These are phyloP conservation scores for Brassica cretica DNA, from an alignment of 345 rosid genomes.

Conservation along the genomic window DNA sequence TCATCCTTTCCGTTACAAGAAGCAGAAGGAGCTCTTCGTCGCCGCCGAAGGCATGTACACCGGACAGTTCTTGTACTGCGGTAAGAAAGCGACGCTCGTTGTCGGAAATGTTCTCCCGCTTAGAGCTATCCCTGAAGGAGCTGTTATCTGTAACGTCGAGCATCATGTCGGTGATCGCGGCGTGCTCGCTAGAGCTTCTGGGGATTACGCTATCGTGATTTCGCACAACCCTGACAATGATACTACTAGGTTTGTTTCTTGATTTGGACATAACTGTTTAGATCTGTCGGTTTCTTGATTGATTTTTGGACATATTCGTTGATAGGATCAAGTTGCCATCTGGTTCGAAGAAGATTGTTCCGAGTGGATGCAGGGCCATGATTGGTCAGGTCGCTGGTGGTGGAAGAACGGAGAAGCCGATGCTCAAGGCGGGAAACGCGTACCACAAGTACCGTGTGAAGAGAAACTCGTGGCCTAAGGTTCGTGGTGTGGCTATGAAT, in stretches of 20 bases:
- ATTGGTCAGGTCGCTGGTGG: constrained; percentile 80
- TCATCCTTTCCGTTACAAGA: constrained; percentile 69
- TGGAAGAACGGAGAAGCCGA: constrained; percentile 78
- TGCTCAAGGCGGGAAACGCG: constrained; percentile 76
- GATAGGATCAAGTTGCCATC: constrained; percentile 75
- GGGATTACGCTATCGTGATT: constrained; percentile 67
- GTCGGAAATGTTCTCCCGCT: constrained; percentile 62
- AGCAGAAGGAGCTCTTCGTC: constrained; percentile 73
- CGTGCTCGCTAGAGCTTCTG: constrained; percentile 52
- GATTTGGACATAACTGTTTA: not conserved
- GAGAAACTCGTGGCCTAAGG: constrained; percentile 88
- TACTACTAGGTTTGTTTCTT: constrained; percentile 51
- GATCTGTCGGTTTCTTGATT: not conserved
- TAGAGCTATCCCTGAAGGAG: constrained; percentile 69
- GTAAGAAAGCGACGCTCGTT: constrained; percentile 52
- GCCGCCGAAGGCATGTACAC: constrained; percentile 68
- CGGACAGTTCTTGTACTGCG: constrained; percentile 61
- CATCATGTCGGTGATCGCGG: constrained; percentile 79
- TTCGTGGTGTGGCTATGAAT: constrained; percentile 86
- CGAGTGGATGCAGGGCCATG: constrained; percentile 77
- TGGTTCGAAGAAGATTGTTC: constrained; percentile 67
- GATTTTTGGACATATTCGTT: not conserved
- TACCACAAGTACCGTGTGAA: constrained; percentile 72
- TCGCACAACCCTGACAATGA: constrained; percentile 72
- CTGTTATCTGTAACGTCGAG: constrained; percentile 72